phyloP scores from a whole-genome alignment of 2,329 filamentous ascomycete species.

The Nemania bipapillata region DNA sequence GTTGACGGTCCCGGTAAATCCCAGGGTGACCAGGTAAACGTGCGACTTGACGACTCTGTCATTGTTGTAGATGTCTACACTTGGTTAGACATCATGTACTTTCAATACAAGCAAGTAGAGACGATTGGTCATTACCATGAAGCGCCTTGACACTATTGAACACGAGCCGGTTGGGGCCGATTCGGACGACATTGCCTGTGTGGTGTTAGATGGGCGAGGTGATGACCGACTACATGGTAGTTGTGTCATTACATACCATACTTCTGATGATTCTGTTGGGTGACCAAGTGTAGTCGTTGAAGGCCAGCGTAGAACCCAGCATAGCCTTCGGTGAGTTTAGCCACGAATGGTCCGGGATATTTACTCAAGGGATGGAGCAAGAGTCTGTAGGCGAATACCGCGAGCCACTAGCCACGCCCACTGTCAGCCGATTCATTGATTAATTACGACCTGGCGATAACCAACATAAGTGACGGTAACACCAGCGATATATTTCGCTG shows the following conservation, averaged over 20 bases:
- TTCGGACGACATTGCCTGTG: slow-evolving; percentile 31
- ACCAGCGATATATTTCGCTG: slow-evolving; percentile 24
- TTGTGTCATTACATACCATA: slow-evolving; percentile 34
- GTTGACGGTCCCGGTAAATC: slow-evolving; percentile 30
- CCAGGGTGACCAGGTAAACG: slow-evolving; percentile 36
- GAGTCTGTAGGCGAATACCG: slow-evolving; percentile 33
- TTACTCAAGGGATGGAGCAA: slow-evolving; percentile 35
- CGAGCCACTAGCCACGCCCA: slow-evolving; percentile 31
- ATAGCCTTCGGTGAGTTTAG: slow-evolving; percentile 36
- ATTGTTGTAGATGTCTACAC: slow-evolving; percentile 41
- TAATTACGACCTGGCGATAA: slow-evolving; percentile 5
- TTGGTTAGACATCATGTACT: neutral
- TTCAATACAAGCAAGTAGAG: neutral
- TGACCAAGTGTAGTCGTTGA: slow-evolving; percentile 33
- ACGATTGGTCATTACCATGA: slow-evolving; percentile 24
- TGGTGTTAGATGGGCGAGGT: neutral
- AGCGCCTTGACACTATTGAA: slow-evolving; percentile 37
- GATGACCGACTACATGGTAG: neutral
- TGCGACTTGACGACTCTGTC: slow-evolving; percentile 38
- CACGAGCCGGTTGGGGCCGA: slow-evolving; percentile 36
- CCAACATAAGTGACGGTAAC: slow-evolving; percentile 31
- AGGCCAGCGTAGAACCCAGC: slow-evolving; percentile 31
- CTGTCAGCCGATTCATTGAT: slow-evolving; percentile 15
- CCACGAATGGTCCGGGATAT: slow-evolving; percentile 36
- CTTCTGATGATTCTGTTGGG: slow-evolving; percentile 29